Conservation (phyloP, 768 basidiomycete genomes). For the Lactarius indigo region DNA sequence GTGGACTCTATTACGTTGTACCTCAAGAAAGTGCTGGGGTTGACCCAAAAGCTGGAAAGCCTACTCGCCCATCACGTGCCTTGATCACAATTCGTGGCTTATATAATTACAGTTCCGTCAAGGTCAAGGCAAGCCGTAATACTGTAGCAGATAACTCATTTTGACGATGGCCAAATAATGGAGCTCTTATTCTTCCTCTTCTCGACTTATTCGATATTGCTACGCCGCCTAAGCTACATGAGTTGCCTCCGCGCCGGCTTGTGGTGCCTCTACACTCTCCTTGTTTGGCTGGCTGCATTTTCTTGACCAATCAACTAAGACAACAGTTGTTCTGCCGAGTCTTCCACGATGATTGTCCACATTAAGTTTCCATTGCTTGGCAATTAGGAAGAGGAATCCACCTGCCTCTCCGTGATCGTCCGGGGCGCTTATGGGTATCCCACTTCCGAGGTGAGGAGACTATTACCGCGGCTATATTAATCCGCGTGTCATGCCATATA, state of each 20-base stretch:
- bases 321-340: neutral
- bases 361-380: neutral
- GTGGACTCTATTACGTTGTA: slow-evolving; percentile 13
- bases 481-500: neutral
- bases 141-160: neutral
- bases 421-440: neutral
- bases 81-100: neutral
- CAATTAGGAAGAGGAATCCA: neutral
- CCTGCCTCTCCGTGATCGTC: neutral
- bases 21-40: slow-evolving; percentile 14
- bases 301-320: neutral
- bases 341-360: neutral
- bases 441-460: neutral
- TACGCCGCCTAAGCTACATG: neutral
- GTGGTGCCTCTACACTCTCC: neutral
- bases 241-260: neutral
- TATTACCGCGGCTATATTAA: neutral
- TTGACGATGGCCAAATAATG: neutral
- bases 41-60: slow-evolving; percentile 9
- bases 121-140: neutral
- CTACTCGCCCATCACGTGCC: slow-evolving; percentile 5
- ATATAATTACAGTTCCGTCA: neutral
- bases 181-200: neutral
- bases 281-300: neutral
- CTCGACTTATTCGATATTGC: neutral